These are phyloP conservation scores for Naganishia kalamii DNA, from an alignment of 768 basidiomycete genomes.

Conservation along the genomic window DNA sequence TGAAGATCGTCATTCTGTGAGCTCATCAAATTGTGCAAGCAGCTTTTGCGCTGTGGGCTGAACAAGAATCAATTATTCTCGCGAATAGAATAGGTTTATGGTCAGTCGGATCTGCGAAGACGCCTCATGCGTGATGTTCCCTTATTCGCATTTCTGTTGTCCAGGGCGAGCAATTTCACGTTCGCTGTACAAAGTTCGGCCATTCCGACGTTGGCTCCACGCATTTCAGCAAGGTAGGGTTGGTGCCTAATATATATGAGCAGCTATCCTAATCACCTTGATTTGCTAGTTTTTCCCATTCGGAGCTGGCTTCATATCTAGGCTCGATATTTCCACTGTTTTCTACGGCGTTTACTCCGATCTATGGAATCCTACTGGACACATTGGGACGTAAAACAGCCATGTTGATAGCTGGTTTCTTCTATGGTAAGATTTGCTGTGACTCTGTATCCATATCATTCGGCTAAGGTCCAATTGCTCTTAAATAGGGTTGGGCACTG, in stretches of 20 bases:
- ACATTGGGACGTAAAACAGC: conserved; percentile 39
- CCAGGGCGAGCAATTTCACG: conserved; percentile 37
- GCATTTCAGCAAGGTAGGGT: conserved; percentile 23
- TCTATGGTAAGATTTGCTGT: conserved; percentile 29
- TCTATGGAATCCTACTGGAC: conserved; percentile 44
- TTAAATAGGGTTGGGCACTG: conserved; percentile 14
- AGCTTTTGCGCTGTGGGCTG: neutral
- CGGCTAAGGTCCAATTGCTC: neutral
- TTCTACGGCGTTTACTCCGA: conserved; percentile 42
- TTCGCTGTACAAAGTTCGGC: conserved; percentile 44
- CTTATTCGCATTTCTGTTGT: conserved; percentile 16
- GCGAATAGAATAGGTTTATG: conserved; percentile 12
- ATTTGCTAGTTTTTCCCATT: conserved; percentile 35
- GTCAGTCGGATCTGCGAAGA: neutral
- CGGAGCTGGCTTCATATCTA: conserved; percentile 41
- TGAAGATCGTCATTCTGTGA: conserved; percentile 6
- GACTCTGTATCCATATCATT: neutral
- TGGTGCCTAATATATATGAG: neutral
- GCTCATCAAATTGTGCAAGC: neutral
- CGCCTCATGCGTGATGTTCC: neutral
- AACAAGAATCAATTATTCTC: neutral
- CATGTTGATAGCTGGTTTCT: conserved; percentile 36
- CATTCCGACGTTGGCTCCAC: conserved; percentile 41
- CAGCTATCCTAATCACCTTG: neutral
- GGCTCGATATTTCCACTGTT: conserved; percentile 39